phyloP scores from a whole-genome alignment of 2,329 filamentous ascomycete species.

The Fusarium goolgardi region DNA sequence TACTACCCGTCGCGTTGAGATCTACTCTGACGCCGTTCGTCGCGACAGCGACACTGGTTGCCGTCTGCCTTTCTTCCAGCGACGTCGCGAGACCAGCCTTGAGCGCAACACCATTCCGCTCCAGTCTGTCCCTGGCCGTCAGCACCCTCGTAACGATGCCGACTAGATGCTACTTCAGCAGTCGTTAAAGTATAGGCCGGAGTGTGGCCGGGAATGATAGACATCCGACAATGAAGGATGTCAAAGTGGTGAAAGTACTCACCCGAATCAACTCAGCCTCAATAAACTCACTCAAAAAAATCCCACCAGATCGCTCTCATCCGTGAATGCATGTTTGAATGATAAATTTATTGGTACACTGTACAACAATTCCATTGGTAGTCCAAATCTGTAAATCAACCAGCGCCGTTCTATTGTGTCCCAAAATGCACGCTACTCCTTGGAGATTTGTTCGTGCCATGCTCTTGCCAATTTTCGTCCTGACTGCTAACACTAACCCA shows the following conservation, averaged over 20 bases:
- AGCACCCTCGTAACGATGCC: neutral
- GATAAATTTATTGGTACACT: constrained; percentile 23
- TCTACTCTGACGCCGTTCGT: neutral
- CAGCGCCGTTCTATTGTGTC: constrained; percentile 39
- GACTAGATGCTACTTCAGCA: neutral
- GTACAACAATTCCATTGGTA: constrained; percentile 15
- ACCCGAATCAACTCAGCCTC: neutral
- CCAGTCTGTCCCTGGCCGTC: neutral
- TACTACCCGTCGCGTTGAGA: neutral
- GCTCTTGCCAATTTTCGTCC: constrained; percentile 12
- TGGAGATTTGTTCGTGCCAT: constrained; percentile 33
- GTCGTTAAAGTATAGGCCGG: neutral
- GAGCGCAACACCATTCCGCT: neutral
- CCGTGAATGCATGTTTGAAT: neutral
- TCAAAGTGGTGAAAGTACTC: neutral
- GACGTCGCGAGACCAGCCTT: neutral
- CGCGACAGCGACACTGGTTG: neutral
- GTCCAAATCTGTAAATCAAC: constrained; percentile 26
- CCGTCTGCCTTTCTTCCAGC: neutral
- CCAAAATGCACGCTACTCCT: constrained; percentile 40
- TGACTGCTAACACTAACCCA: constrained; percentile 31
- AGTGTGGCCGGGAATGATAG: neutral
- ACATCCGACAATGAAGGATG: neutral
- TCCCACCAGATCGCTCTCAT: neutral
- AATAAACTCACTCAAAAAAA: neutral